Evolutionary conservation across 257 asterid species (phyloP), one percentile per base, ranked within the genome.

Genomic region (Nicotiana obtusifolia): DNA sequence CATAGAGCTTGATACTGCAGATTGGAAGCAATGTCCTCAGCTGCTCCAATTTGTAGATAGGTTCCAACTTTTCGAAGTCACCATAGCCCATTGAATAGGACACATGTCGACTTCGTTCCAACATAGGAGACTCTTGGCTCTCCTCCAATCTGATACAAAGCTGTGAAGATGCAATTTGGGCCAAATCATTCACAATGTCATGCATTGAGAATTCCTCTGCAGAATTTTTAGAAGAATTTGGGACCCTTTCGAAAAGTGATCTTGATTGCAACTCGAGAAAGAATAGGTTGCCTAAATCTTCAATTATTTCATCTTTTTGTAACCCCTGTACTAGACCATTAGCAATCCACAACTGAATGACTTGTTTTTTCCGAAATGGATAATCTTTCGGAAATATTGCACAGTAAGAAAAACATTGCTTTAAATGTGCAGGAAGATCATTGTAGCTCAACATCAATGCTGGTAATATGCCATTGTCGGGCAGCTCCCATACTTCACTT

Each of bases 351-450:
- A 83, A 66, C 13, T 60, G 6, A 47, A 80, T 71, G 1, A 86
- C 30, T 77, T 83, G 78, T 6, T 81, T 28, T 57, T 64, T 49
- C 15, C 54, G n/a, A 22, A 86, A 80, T 44, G 2, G 65, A 14
- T 83, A 80, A 35, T 62, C 86, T 81, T 83, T 86, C 11, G 88
- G 88, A 67, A 33, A 83, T 41, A 86, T 56, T 13, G 88, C 81
- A 62, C 88, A 86, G 41, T 65, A 86, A 7, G 84, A 73, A 81
- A 86, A 86, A 17, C 86, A 83, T 6, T 7, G 78, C 47, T 76
- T 86, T 19, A 83, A 56, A 57, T 83, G 80, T 5, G 76, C 24
- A 2, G 86, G 84, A 68, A 83, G 81, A 81, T 86, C 80, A 52
- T 68, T 62, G 81, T 86, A 86, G 54, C 86, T 86, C 60, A 83